Percentiles rank a stretch among this genome's conserved stretches.
Conservation (phyloP, 176 grass and related monocot species). For the Juncus inflexus region DNA sequence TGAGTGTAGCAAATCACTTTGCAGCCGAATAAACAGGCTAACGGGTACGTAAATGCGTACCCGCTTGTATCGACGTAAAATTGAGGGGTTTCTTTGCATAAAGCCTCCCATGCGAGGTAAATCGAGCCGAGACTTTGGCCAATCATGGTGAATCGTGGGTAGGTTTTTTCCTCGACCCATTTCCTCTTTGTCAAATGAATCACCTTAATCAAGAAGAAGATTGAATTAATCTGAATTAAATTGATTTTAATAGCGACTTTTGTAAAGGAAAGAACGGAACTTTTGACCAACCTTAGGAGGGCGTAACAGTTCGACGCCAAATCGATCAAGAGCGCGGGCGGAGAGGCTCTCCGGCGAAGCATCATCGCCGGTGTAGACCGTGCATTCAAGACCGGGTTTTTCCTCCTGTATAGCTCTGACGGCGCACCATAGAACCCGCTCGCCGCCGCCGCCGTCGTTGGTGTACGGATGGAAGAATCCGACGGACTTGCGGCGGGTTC, state of each 20-base stretch:
- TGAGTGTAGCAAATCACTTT: slow-evolving; percentile 89
- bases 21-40: slow-evolving; percentile 76
- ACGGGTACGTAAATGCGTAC: slow-evolving; percentile 93
- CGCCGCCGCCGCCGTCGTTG: slow-evolving; percentile 87
- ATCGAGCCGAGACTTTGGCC: slow-evolving; percentile 87
- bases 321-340: slow-evolving; percentile 55
- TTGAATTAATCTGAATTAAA: background rate
- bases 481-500: slow-evolving; percentile 18
- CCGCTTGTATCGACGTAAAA: slow-evolving; percentile 93
- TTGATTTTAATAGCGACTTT: background rate
- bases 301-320: slow-evolving; percentile 59
- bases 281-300: slow-evolving; percentile 46
- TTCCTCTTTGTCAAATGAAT: slow-evolving; percentile 79
- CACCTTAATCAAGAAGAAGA: slow-evolving; percentile 48
- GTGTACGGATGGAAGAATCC: slow-evolving; percentile 96
- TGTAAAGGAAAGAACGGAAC: too few species aligned
- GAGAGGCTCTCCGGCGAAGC: slow-evolving; percentile 50
- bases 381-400: slow-evolving; percentile 53
- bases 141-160: slow-evolving; percentile 93
- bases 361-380: slow-evolving; percentile 75
- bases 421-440: slow-evolving; percentile 92
- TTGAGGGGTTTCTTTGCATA: slow-evolving; percentile 58
- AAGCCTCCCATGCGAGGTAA: slow-evolving; percentile 90
- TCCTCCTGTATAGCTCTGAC: slow-evolving; percentile 75
- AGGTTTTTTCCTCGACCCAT: slow-evolving; percentile 78